A percentile compares a stretch with the other conserved stretches of the same genome.
Evolutionary conservation across 352 stramenopile species (phyloP).

Genomic region (Phytophthora litchii): DNA sequence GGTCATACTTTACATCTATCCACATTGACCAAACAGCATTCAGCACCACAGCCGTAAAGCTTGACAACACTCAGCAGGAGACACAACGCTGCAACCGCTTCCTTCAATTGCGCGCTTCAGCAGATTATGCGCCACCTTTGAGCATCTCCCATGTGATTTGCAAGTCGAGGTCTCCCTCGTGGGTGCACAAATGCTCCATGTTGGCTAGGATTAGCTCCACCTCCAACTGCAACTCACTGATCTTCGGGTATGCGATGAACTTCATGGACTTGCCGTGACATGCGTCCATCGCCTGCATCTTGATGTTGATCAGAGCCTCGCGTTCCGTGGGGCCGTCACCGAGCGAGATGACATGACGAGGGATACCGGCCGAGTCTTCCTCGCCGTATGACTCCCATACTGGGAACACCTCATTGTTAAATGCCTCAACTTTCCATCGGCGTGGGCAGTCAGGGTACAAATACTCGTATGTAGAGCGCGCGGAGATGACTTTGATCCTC

Average conservation of each 20-base stretch:
- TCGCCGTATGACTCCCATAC: conserved; percentile 77
- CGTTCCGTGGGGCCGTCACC: conserved; percentile 85
- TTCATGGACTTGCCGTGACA: conserved; percentile 90
- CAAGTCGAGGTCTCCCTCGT: conserved; percentile 82
- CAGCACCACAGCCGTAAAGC: background rate
- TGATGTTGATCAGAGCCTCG: conserved; percentile 85
- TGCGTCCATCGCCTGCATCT: conserved; percentile 80
- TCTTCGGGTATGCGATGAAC: conserved; percentile 89
- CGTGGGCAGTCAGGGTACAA: conserved; percentile 83
- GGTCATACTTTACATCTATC: conserved; percentile 57
- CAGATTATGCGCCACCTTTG: conserved; percentile 48
- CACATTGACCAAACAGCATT: conserved; percentile 30
- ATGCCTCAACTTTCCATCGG: conserved; percentile 91
- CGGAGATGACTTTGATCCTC: conserved; percentile 89
- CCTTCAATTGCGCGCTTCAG: conserved; percentile 9
- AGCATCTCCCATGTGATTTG: conserved; percentile 90
- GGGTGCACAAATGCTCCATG: conserved; percentile 79
- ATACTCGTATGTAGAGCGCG: conserved; percentile 91
- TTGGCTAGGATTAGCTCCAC: conserved; percentile 84
- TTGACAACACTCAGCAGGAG: background rate
- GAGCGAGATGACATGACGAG: conserved; percentile 81
- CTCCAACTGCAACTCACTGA: conserved; percentile 76
- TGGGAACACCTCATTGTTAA: conserved; percentile 86
- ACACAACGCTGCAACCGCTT: conserved; percentile 9
- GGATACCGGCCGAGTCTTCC: conserved; percentile 47